Evolutionary conservation across 345 rosid species (phyloP).

Genomic region (Gossypium rotundifolium): DNA sequence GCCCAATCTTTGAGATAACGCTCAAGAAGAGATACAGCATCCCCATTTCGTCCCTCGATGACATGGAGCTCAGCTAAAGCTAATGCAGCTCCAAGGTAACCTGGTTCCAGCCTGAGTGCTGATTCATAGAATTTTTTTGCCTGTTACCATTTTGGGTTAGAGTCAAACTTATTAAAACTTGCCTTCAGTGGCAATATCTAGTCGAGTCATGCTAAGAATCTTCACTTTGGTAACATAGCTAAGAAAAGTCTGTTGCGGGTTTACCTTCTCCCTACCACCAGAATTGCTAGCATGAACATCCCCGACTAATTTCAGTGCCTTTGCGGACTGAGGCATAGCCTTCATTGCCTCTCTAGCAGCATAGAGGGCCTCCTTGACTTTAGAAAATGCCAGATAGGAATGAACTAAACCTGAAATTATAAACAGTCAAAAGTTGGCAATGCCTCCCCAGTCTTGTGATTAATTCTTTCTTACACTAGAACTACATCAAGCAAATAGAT

Average conservation of each 20-base stretch:
- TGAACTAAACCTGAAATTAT: constrained; percentile 77
- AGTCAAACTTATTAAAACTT: constrained; percentile 13
- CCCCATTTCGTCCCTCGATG: constrained; percentile 84
- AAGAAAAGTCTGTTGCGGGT: neutral
- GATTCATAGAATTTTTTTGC: constrained; percentile 96
- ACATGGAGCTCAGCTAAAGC: constrained; percentile 94
- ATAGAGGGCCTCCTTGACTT: constrained; percentile 87
- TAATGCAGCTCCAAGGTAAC: constrained; percentile 92
- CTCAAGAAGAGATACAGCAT: constrained; percentile 91
- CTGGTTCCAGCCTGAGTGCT: constrained; percentile 88
- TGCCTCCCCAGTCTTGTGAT: constrained; percentile 4
- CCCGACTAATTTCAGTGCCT: constrained; percentile 90
- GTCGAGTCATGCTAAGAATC: neutral
- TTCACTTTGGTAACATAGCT: no score
- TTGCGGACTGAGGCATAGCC: constrained; percentile 99
- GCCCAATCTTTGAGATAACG: constrained; percentile 96
- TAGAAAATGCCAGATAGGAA: constrained; percentile 82
- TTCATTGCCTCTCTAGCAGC: constrained; percentile 98
- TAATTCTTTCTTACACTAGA: constrained; percentile 5
- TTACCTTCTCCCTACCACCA: constrained; percentile 92
- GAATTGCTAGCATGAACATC: constrained; percentile 91
- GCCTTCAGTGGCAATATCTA: neutral
- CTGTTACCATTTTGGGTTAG: constrained; percentile 31
- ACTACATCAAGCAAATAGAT: neutral
- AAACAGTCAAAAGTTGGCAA: constrained; percentile 12